Conservation (phyloP, 2,329 filamentous ascomycete genomes). For the Fusarium nematophilum region DNA sequence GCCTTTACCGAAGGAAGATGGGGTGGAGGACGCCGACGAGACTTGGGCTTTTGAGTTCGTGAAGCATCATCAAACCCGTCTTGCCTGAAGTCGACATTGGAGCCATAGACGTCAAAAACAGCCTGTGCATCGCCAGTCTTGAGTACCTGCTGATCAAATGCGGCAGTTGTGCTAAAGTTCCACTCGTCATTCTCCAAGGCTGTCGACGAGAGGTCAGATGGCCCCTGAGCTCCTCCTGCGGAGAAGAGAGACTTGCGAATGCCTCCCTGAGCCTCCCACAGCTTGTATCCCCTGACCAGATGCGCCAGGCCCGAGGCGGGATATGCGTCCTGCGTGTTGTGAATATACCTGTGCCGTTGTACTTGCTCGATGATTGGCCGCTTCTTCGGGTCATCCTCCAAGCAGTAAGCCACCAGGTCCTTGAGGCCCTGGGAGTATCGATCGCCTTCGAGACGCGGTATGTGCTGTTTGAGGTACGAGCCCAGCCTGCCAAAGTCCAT, state of each 20-base stretch:
- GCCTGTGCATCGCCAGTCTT: constrained; percentile 66
- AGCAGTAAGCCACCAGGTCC: constrained; percentile 77
- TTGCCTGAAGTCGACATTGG: constrained; percentile 64
- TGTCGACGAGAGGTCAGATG: constrained; percentile 57
- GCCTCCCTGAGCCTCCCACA: constrained; percentile 81
- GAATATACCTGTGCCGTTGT: constrained; percentile 76
- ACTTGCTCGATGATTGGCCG: constrained; percentile 78
- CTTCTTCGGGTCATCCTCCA: constrained; percentile 74
- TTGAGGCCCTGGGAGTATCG: constrained; percentile 76
- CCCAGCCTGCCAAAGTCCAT: constrained; percentile 62
- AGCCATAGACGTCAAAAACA: constrained; percentile 71
- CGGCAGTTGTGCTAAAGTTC: constrained; percentile 75
- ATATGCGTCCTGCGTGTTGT: constrained; percentile 69
- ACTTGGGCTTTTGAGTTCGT: constrained; percentile 63
- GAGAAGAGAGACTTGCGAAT: constrained; percentile 74
- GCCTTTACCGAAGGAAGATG: constrained; percentile 67
- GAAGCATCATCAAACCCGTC: constrained; percentile 61
- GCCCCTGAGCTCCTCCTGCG: constrained; percentile 67
- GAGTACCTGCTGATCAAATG: constrained; percentile 70
- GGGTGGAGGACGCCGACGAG: constrained; percentile 67
- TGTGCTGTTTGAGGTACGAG: constrained; percentile 68
- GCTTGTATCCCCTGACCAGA: constrained; percentile 77
- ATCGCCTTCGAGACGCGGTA: constrained; percentile 77
- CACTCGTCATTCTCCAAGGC: constrained; percentile 68
- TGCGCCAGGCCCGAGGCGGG: constrained; percentile 72